A percentile compares a stretch with the other conserved stretches of the same genome.
Conservation (phyloP, 2,329 filamentous ascomycete genomes). For the Shiraia bambusicola region DNA sequence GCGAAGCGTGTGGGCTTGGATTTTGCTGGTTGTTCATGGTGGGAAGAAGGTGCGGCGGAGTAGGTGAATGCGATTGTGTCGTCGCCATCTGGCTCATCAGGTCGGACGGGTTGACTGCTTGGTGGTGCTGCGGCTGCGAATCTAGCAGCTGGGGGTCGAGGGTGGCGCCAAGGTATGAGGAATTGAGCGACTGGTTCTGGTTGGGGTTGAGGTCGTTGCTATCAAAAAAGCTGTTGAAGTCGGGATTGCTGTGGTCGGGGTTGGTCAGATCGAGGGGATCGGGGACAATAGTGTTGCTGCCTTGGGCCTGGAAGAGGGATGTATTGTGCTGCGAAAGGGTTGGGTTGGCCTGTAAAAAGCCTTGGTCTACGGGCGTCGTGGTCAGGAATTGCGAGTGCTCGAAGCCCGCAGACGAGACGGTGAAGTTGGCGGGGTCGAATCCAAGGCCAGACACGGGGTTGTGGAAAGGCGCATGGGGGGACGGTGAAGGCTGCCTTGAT, state of each 20-base stretch:
- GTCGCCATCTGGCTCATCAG: conserved; percentile 55
- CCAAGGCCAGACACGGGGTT: conserved; percentile 52
- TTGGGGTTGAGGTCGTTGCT: conserved; percentile 53
- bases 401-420: conserved; percentile 41
- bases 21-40: conserved; percentile 55
- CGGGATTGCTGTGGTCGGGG: conserved; percentile 25
- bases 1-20: conserved; percentile 56
- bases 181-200: conserved; percentile 59
- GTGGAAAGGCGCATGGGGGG: conserved; percentile 58
- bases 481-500: conserved; percentile 67
- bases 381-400: conserved; percentile 45
- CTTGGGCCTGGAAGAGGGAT: conserved; percentile 43
- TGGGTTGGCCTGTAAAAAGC: conserved; percentile 44
- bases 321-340: conserved; percentile 59
- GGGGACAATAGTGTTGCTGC: conserved; percentile 40
- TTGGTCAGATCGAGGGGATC: conserved; percentile 36
- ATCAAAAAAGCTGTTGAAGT: conserved; percentile 59
- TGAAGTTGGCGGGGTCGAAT: conserved; percentile 30
- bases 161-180: conserved; percentile 56
- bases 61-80: conserved; percentile 53
- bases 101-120: conserved; percentile 50
- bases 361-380: conserved; percentile 50
- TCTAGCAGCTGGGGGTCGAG: conserved; percentile 50
- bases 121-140: conserved; percentile 44
- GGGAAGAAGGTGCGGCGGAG: conserved; percentile 59